Conservation (phyloP, 345 rosid species). For the Barbarea vulgaris region DNA sequence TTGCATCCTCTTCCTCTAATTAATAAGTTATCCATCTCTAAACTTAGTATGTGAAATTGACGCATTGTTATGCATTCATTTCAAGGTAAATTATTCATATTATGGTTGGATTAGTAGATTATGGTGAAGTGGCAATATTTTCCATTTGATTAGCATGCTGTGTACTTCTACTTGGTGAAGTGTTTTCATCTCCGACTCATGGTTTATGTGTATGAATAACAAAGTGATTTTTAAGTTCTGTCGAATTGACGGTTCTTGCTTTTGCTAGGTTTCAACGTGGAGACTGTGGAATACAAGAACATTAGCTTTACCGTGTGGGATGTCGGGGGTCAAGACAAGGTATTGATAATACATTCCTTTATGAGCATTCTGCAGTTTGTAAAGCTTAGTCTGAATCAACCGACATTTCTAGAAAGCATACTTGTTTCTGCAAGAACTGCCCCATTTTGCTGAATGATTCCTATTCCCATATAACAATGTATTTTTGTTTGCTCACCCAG, state of each 20-base stretch:
- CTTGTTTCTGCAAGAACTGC: neutral
- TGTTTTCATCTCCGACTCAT: neutral
- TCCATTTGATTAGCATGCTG: neutral
- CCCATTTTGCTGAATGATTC: neutral
- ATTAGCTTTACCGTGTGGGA: constrained; percentile 83
- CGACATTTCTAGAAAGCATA: neutral
- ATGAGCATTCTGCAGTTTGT: neutral
- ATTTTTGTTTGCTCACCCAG: constrained; percentile 31
- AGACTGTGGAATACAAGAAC: constrained; percentile 82
- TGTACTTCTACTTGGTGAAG: neutral
- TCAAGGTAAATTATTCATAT: neutral
- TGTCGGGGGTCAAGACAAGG: constrained; percentile 85
- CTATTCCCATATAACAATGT: neutral
- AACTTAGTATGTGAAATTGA: neutral
- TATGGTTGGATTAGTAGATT: neutral
- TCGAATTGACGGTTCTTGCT: neutral
- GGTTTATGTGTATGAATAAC: neutral
- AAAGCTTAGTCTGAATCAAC: neutral
- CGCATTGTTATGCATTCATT: neutral
- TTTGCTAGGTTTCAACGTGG: constrained; percentile 65
- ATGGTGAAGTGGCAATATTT: neutral
- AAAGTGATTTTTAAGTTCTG: neutral
- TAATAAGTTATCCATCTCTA: neutral
- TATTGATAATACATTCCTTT: constrained; percentile 22
- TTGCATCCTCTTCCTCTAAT: neutral